Percentiles rank a stretch among this genome's conserved stretches.
Conservation (phyloP, 306 rosid species). For the Alnus glutinosa region DNA sequence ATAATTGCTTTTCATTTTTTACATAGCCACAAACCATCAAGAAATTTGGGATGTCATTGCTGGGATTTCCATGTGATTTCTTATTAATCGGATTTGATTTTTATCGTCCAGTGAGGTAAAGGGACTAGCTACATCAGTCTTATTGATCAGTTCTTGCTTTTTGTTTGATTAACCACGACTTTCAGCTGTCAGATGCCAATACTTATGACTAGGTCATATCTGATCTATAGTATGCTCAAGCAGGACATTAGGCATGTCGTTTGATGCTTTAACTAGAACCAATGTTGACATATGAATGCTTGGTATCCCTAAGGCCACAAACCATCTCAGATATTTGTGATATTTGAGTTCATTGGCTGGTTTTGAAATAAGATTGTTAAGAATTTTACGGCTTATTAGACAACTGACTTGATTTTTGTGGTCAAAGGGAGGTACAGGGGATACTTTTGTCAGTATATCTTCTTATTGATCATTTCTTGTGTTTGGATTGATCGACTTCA, state of each 20-base stretch:
- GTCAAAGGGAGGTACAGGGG: neutral
- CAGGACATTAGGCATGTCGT: neutral
- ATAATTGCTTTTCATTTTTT: neutral
- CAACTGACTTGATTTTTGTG: neutral
- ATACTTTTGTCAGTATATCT: neutral
- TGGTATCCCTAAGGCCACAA: neutral
- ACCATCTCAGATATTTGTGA: conserved; percentile 3
- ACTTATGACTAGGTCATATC: neutral
- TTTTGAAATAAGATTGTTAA: neutral
- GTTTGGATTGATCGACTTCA: neutral
- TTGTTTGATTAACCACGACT: neutral
- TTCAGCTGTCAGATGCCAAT: neutral
- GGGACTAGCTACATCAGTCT: neutral
- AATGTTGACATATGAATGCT: neutral
- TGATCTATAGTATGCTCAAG: neutral
- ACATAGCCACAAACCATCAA: neutral
- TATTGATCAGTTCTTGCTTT: neutral
- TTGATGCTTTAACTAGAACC: neutral
- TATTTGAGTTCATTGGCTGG: neutral
- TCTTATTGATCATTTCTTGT: neutral
- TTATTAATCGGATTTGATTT: neutral
- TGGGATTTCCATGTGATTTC: neutral
- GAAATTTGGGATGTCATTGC: neutral
- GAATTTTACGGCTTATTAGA: neutral
- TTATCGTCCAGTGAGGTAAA: neutral